Evolutionary conservation across 306 rosid species (phyloP).

Genomic region (Pterocarpus santalinus): DNA sequence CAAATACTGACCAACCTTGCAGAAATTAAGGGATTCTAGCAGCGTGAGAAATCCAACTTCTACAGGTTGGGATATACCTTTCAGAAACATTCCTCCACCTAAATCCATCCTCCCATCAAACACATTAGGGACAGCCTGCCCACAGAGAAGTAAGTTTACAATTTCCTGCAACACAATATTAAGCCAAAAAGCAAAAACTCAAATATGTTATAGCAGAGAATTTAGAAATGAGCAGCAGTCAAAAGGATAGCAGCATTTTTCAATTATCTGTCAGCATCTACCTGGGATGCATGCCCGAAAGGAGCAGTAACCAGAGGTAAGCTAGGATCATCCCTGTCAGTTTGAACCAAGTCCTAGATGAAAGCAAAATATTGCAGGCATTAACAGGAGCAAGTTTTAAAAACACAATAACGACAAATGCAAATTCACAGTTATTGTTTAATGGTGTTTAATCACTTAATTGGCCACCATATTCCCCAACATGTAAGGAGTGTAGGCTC

Average conservation of each 20-base stretch:
- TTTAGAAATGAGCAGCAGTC: conserved; percentile 13
- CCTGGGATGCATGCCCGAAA: conserved; percentile 96
- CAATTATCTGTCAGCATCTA: conserved; percentile 36
- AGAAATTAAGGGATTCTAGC: conserved; percentile 80
- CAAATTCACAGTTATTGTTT: neutral
- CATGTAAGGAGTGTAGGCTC: neutral
- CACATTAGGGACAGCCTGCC: conserved; percentile 88
- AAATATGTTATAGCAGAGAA: conserved; percentile 27
- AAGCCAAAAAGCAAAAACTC: conserved; percentile 15
- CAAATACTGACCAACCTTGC: conserved; percentile 82
- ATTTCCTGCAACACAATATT: conserved; percentile 70
- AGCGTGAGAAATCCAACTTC: conserved; percentile 93
- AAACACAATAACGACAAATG: conserved; percentile 28
- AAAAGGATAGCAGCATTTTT: conserved; percentile 20
- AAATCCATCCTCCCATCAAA: conserved; percentile 90
- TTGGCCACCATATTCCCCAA: neutral
- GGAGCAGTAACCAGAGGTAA: conserved; percentile 91
- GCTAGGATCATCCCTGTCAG: conserved; percentile 90
- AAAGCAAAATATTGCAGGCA: conserved; percentile 21
- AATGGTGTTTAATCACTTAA: conserved; percentile 3
- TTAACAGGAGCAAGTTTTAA: conserved; percentile 18
- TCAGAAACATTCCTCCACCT: conserved; percentile 85
- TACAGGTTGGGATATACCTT: conserved; percentile 76
- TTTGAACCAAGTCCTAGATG: conserved; percentile 74
- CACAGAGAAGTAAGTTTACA: conserved; percentile 85